Evolutionary conservation across 2,329 filamentous ascomycete species (phyloP).

Genomic region (Fusarium fujikuroi): DNA sequence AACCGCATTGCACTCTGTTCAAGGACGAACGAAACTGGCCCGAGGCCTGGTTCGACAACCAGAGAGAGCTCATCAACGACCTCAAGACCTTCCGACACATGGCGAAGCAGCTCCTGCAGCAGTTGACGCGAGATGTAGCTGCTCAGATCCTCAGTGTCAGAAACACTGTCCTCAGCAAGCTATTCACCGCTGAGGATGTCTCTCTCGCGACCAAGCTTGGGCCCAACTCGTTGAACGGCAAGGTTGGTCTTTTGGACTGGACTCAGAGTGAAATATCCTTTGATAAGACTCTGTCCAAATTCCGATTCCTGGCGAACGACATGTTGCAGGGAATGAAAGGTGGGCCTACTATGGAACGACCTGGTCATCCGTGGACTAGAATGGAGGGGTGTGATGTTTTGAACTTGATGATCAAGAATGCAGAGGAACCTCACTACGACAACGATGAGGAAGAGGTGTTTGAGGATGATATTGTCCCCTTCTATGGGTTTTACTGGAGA

Average conservation of each 20-base stretch:
- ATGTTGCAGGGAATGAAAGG: not conserved
- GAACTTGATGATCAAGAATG: not conserved
- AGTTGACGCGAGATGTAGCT: not conserved
- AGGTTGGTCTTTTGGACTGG: not conserved
- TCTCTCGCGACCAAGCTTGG: not conserved
- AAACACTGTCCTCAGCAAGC: not conserved
- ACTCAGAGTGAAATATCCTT: not conserved
- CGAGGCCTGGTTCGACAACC: fast-evolving
- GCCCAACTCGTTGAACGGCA: not conserved
- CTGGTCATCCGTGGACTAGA: not conserved
- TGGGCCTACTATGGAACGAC: not conserved
- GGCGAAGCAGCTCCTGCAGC: not conserved
- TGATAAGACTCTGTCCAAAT: not conserved
- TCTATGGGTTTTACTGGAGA: not conserved
- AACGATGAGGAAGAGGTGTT: fast-evolving
- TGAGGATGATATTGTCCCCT: not conserved
- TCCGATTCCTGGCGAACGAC: not conserved
- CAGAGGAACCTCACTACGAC: fast-evolving
- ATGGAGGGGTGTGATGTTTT: not conserved
- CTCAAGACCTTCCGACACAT: fast-evolving
- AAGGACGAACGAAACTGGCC: not conserved
- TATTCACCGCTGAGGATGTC: not conserved
- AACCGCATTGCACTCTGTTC: not conserved
- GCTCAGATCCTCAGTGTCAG: not conserved
- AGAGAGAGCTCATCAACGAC: not conserved